These are phyloP conservation scores for Elongisporangium senticosum DNA, from an alignment of 352 stramenopile species.

Conservation along the genomic window DNA sequence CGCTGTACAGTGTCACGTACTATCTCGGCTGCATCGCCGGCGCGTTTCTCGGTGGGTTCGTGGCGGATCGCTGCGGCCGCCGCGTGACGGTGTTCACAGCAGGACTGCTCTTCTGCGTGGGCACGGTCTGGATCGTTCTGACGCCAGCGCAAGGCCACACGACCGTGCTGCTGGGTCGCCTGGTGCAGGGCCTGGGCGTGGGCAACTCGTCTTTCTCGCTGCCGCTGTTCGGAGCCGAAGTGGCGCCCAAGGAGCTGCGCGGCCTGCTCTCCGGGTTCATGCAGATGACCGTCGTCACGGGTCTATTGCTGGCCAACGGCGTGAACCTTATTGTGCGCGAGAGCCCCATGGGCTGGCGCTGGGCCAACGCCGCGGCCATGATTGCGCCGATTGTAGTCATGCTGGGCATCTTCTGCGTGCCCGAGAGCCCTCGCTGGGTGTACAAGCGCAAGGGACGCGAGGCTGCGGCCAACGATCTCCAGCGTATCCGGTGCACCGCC, in stretches of 20 bases:
- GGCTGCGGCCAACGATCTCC: constrained; percentile 17
- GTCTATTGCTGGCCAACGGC: constrained; percentile 33
- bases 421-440: constrained; percentile 44
- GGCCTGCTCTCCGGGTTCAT: constrained; percentile 34
- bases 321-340: constrained; percentile 24
- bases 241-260: constrained; percentile 33
- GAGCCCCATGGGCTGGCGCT: constrained; percentile 21
- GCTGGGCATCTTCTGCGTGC: constrained; percentile 36
- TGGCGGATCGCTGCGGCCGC: constrained; percentile 31
- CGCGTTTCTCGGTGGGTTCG: constrained; percentile 18
- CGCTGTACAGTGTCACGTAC: constrained; percentile 34
- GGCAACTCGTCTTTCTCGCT: constrained; percentile 44
- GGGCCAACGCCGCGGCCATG: constrained; percentile 24
- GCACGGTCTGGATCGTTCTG: constrained; percentile 25
- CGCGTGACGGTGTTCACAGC: constrained; percentile 30
- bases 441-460: constrained; percentile 35
- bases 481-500: constrained; percentile 22
- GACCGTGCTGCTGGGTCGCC: constrained; percentile 18
- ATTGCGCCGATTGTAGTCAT: constrained; percentile 31
- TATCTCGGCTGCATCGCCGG: constrained; percentile 36
- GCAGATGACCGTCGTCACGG: constrained; percentile 36
- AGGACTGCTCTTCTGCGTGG: constrained; percentile 30
- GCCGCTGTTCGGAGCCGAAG: constrained; percentile 35
- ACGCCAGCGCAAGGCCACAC: constrained; percentile 15
- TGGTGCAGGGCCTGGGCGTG: constrained; percentile 34